A percentile compares a stretch with the other conserved stretches of the same genome.
These are phyloP conservation scores for Glebionis coronaria DNA, from an alignment of 129 eudicot species.

Conservation along the genomic window DNA sequence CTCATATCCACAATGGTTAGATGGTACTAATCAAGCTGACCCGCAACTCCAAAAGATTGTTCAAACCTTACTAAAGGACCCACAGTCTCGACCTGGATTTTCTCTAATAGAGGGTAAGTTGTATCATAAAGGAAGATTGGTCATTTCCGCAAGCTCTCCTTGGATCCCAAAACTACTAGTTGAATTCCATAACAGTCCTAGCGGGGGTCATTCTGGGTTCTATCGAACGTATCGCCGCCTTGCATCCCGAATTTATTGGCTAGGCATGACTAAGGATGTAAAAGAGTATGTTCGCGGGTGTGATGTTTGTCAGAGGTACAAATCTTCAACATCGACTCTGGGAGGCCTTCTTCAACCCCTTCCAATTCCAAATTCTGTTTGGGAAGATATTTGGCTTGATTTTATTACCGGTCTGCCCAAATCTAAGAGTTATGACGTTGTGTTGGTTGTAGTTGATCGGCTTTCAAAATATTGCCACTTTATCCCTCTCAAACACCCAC, in stretches of 20 bases:
- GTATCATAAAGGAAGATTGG: not conserved
- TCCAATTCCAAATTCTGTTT: not conserved
- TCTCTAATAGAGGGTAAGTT: not conserved
- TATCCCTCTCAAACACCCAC: not conserved
- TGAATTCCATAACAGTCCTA: not conserved
- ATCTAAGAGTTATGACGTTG: not conserved
- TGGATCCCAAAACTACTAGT: not conserved
- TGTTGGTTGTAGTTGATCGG: not conserved
- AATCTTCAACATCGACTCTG: not conserved
- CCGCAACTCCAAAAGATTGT: not conserved
- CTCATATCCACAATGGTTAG: not conserved
- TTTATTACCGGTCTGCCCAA: not conserved
- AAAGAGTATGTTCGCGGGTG: not conserved
- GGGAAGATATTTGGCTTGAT: not conserved
- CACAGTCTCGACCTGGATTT: not conserved
- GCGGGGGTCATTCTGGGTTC: not conserved
- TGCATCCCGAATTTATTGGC: not conserved
- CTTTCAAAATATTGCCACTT: not conserved
- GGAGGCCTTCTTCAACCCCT: not conserved
- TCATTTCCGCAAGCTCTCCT: not conserved
- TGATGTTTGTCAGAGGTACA: not conserved
- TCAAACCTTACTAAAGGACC: not conserved
- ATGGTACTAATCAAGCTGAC: not conserved
- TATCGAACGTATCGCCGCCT: not conserved
- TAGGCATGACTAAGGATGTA: not conserved